Conservation (phyloP, 2,329 filamentous ascomycete genomes). For the Phymatotrichopsis omnivora region DNA sequence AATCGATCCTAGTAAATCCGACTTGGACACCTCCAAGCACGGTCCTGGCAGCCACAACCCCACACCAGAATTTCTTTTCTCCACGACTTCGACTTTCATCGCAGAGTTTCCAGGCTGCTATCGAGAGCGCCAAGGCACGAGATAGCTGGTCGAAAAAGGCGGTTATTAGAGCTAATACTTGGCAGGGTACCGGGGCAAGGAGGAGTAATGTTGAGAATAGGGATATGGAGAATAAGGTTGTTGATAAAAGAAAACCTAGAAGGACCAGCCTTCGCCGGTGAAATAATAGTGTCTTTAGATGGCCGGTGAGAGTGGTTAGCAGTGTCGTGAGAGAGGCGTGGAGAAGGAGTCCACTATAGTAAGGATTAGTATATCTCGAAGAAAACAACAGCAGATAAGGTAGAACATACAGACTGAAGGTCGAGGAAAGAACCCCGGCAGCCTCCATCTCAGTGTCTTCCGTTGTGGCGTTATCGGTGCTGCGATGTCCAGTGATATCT, state of each 20-base stretch:
- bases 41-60: slow-evolving; percentile 42
- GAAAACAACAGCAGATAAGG: not conserved
- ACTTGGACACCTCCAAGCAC: slow-evolving; percentile 47
- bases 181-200: slow-evolving; percentile 36
- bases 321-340: slow-evolving; percentile 21
- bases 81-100: slow-evolving; percentile 31
- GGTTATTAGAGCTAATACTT: slow-evolving; percentile 44
- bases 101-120: slow-evolving; percentile 44
- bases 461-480: slow-evolving; percentile 2
- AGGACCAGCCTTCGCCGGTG: slow-evolving; percentile 26
- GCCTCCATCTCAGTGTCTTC: slow-evolving; percentile 20
- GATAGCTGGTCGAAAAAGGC: slow-evolving; percentile 49
- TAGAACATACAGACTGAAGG: slow-evolving; percentile 24
- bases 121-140: slow-evolving; percentile 46
- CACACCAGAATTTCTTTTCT: slow-evolving; percentile 40
- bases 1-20: slow-evolving; percentile 45
- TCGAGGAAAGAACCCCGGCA: slow-evolving; percentile 21
- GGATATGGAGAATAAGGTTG: slow-evolving; percentile 18
- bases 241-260: slow-evolving; percentile 22
- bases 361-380: slow-evolving; percentile 9
- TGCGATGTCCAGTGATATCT: not conserved
- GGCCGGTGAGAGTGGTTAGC: slow-evolving; percentile 16
- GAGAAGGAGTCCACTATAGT: slow-evolving; percentile 19
- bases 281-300: slow-evolving; percentile 20
- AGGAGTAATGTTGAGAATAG: slow-evolving; percentile 24